Percentiles rank a stretch among this genome's conserved stretches.
Conservation (phyloP, 306 rosid genomes). For the Pueraria montana region DNA sequence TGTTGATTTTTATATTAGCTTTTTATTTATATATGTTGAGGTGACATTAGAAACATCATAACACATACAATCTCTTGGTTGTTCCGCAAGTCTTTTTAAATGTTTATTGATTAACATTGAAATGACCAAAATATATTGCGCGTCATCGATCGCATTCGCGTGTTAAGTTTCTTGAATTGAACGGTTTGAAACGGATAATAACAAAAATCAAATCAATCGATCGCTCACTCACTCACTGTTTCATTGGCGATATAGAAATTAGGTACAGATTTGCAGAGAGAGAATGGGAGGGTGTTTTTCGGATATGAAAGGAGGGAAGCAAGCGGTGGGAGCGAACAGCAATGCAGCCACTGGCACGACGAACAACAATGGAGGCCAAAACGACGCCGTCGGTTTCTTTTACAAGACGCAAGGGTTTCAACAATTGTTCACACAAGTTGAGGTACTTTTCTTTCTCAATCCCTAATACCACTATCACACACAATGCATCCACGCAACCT, state of each 20-base stretch:
- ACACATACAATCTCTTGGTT: too few relatives aligned
- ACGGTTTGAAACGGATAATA: too few relatives aligned
- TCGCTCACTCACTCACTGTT: neutral
- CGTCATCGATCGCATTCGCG: too few relatives aligned
- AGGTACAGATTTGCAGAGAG: neutral
- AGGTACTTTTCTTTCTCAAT: slow-evolving; percentile 52
- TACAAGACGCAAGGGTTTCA: slow-evolving; percentile 61
- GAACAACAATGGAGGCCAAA: slow-evolving; percentile 40
- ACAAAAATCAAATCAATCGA: too few relatives aligned
- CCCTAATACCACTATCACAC: neutral
- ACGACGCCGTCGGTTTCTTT: slow-evolving; percentile 79
- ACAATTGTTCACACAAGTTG: slow-evolving; percentile 55
- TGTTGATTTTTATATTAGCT: too few relatives aligned
- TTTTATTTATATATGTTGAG: too few relatives aligned
- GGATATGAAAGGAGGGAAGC: slow-evolving; percentile 68
- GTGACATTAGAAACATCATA: too few relatives aligned
- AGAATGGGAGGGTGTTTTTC: slow-evolving; percentile 75
- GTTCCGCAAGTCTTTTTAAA: too few relatives aligned
- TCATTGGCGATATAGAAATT: neutral
- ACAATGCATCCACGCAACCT: neutral
- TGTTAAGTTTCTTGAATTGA: too few relatives aligned
- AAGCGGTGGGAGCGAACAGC: slow-evolving; percentile 61
- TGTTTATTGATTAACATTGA: too few relatives aligned
- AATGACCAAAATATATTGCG: too few relatives aligned
- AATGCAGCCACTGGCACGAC: neutral